Evolutionary conservation across 2,329 filamentous ascomycete genomes (phyloP).

Genomic region (Pseudogymnoascus sp.): DNA sequence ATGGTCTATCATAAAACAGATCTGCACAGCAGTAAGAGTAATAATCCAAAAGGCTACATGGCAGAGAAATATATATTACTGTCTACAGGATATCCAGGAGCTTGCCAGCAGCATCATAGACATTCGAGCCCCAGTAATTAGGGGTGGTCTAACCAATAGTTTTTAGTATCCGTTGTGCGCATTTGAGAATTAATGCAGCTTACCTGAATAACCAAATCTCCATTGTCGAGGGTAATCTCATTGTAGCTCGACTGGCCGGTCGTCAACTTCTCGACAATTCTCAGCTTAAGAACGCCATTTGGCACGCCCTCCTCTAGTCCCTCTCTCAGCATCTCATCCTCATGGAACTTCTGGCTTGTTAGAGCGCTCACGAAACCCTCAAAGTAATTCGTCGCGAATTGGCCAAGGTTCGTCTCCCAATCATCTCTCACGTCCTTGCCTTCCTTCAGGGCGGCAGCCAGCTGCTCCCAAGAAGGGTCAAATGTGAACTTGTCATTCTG

Average conservation of each 20-base stretch:
- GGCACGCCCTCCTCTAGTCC: conserved; percentile 20
- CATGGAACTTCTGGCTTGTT: conserved; percentile 37
- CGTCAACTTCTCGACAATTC: conserved; percentile 18
- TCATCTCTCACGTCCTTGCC: conserved; percentile 31
- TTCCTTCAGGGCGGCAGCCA: conserved; percentile 35
- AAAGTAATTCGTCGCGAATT: conserved; percentile 37
- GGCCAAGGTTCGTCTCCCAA: conserved; percentile 41
- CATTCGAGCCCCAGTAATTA: conserved; percentile 33
- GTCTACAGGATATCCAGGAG: conserved; percentile 28
- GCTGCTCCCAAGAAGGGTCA: conserved; percentile 40
- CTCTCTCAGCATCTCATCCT: conserved; percentile 24
- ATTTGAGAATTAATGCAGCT: conserved; percentile 12
- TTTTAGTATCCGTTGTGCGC: conserved; percentile 7
- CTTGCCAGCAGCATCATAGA: conserved; percentile 29
- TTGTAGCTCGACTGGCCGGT: conserved; percentile 16
- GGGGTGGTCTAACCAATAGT: conserved; percentile 28
- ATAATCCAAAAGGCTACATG: background rate
- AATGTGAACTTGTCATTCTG: conserved; percentile 37
- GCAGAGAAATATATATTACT: background rate
- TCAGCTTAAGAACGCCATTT: conserved; percentile 17
- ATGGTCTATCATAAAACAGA: background rate
- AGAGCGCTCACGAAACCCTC: conserved; percentile 37
- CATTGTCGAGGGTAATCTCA: conserved; percentile 43
- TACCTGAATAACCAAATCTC: conserved; percentile 45
- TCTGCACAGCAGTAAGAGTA: background rate